Base-by-base conservation (phyloP, 768 basidiomycete species). In the Sistotremastrum suecicum region DNA sequence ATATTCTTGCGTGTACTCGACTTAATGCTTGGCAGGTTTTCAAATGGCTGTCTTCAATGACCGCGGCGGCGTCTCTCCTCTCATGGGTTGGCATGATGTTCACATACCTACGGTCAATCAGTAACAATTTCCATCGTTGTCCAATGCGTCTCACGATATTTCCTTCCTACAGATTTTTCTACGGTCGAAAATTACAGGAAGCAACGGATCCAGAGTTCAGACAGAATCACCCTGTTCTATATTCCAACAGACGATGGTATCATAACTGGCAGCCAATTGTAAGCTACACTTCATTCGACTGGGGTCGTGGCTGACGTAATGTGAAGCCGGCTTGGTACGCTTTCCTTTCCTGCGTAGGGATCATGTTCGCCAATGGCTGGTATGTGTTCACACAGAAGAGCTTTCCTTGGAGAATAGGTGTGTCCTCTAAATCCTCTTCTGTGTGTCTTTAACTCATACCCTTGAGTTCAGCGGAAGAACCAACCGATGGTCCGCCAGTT, bases 281-380 rank as follows among this genome's bases (percentile, higher is more conserved):
- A 20, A 20, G 20, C 2, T 20, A 20, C 20, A 20, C 20, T 20
- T 20, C 20, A 20, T 20, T 20, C 20, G 20, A 20, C 20, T 20
- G 20, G 20, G 20, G 1, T 20, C 20, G 20, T 20, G 20, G 20
- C 20, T 20, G 20, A 20, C 20, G 20, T 20, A 20, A 20, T 20
- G 2, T 20, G 2, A 20, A 20, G 20, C 20, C 20, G 20, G 52
- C 51, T 30, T 48, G 37, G 7, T 49, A 46, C 35, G 47, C 52
- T 3, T 44, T 53, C 10, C 31, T 31, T 7, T 44, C 52, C 29
- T 53, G 50, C 45, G 41, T 51, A 12, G 28, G 41, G 9, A 47
- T 53, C 43, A 34, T 53, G 5, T 4, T 53, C 2, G 46, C 46
- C 44, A 45, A 52, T 37, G 51, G 52, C 3, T 53, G 52, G 52